These are phyloP conservation scores for Trichosporon sp. DNA, from an alignment of 1,284 basidiomycete species.

Conservation along the genomic window DNA sequence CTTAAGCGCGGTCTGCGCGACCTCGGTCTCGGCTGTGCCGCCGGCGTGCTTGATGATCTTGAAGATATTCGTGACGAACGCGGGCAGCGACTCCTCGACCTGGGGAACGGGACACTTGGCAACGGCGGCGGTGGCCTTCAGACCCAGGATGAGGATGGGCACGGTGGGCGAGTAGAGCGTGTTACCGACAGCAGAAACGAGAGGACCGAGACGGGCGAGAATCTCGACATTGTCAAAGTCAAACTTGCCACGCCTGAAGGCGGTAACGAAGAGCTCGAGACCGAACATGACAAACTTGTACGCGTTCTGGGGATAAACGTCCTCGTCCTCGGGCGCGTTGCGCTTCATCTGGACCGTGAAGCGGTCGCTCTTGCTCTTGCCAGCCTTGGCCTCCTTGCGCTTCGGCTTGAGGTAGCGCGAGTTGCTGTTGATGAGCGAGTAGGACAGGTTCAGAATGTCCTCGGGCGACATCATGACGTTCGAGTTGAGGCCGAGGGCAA, in stretches of 20 bases:
- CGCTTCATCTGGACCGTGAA: slow-evolving; percentile 78
- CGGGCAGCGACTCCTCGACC: slow-evolving; percentile 75
- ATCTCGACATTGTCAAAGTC: slow-evolving; percentile 75
- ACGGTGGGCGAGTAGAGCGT: slow-evolving; percentile 84
- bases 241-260: slow-evolving; percentile 81
- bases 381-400: slow-evolving; percentile 46
- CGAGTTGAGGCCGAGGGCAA: slow-evolving; percentile 80
- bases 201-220: slow-evolving; percentile 78
- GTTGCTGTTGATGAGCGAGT: slow-evolving; percentile 88
- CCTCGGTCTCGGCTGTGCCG: slow-evolving; percentile 79
- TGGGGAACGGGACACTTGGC: slow-evolving; percentile 81
- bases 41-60: slow-evolving; percentile 81
- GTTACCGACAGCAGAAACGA: slow-evolving; percentile 87
- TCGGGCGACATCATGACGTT: slow-evolving; percentile 72
- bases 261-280: slow-evolving; percentile 86
- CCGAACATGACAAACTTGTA: slow-evolving; percentile 88
- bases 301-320: slow-evolving; percentile 79
- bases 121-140: slow-evolving; percentile 80
- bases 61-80: slow-evolving; percentile 84
- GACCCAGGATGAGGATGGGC: slow-evolving; percentile 74
- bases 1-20: slow-evolving; percentile 85
- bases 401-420: slow-evolving; percentile 66
- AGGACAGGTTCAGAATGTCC: slow-evolving; percentile 79
- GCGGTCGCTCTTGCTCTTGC: slow-evolving; percentile 60
- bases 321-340: slow-evolving; percentile 62